Evolutionary conservation across 176 grass and related monocot genomes (phyloP).

Genomic region (Carex pumila): DNA sequence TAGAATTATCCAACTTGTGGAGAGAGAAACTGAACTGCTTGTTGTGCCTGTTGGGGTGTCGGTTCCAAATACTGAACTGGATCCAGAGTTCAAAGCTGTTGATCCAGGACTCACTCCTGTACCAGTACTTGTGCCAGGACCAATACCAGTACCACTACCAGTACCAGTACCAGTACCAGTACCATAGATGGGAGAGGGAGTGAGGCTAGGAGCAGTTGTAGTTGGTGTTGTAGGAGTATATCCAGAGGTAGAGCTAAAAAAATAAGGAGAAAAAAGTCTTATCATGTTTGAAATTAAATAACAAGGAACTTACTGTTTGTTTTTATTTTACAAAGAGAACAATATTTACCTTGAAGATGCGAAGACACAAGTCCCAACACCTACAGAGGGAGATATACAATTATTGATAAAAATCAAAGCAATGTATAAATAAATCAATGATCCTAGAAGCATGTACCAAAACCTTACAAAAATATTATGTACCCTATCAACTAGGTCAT

Average conservation of each 20-base stretch:
- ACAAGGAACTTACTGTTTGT: background rate
- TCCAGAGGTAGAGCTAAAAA: conserved; percentile 32
- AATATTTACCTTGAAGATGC: conserved; percentile 51
- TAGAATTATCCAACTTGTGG: conserved; percentile 27
- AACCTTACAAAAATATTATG: background rate
- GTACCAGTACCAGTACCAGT: background rate
- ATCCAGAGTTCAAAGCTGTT: conserved; percentile 59
- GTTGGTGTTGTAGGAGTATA: conserved; percentile 39
- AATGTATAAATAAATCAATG: background rate
- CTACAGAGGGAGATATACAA: conserved; percentile 23
- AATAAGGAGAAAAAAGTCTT: background rate
- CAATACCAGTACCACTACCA: conserved; percentile 11
- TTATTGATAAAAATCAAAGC: background rate
- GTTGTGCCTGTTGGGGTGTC: conserved; percentile 34
- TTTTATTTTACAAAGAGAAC: background rate
- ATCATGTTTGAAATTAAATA: background rate
- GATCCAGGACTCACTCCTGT: conserved; percentile 38
- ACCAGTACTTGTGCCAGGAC: conserved; percentile 3
- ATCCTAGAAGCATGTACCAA: background rate
- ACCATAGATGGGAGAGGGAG: conserved; percentile 18
- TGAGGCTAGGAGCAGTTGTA: conserved; percentile 6
- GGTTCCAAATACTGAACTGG: conserved; percentile 48
- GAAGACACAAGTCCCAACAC: conserved; percentile 59
- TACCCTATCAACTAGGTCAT: background rate
- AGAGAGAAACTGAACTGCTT: conserved; percentile 22